Conservation (phyloP, 2,329 filamentous ascomycete genomes). For the Dactylellina drechsleri region DNA sequence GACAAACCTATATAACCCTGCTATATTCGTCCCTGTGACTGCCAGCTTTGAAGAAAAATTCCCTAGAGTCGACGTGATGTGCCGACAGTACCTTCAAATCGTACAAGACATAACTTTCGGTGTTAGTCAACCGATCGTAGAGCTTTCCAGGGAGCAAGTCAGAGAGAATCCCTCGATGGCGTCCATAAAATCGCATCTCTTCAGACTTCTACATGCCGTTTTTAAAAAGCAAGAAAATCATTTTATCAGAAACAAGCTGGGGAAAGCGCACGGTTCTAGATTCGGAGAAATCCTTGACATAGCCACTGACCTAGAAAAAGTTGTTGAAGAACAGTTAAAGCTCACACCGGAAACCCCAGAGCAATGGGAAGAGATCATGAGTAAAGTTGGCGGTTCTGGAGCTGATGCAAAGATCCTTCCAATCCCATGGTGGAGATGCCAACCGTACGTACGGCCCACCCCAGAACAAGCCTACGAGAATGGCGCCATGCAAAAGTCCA, state of each 20-base stretch:
- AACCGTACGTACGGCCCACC: slow-evolving; percentile 55
- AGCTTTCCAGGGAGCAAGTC: slow-evolving; percentile 59
- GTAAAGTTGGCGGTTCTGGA: slow-evolving; percentile 55
- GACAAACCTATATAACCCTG: slow-evolving; percentile 90
- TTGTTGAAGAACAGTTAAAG: slow-evolving; percentile 77
- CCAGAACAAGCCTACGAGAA: slow-evolving; percentile 56
- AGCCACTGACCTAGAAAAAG: slow-evolving; percentile 78
- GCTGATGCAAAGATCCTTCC: slow-evolving; percentile 47
- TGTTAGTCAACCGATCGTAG: slow-evolving; percentile 17
- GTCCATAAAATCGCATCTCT: slow-evolving; percentile 89
- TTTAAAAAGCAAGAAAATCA: slow-evolving; percentile 75
- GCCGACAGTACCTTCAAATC: slow-evolving; percentile 89
- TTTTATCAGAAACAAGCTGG: slow-evolving; percentile 85
- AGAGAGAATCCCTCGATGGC: slow-evolving; percentile 71
- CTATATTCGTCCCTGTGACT: slow-evolving; percentile 79
- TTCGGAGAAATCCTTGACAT: slow-evolving; percentile 80
- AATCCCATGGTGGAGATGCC: slow-evolving; percentile 59
- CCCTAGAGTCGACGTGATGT: slow-evolving; percentile 86
- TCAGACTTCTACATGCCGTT: slow-evolving; percentile 86
- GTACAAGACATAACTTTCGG: slow-evolving; percentile 64
- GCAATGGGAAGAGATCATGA: slow-evolving; percentile 63
- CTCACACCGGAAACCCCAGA: slow-evolving; percentile 61
- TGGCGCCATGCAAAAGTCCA: slow-evolving; percentile 73
- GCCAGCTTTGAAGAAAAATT: slow-evolving; percentile 79
- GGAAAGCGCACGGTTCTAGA: slow-evolving; percentile 74